A percentile compares a stretch with the other conserved stretches of the same genome.
Evolutionary conservation across 2,329 filamentous ascomycete genomes (phyloP).

Genomic region (Aureobasidium namibiae): DNA sequence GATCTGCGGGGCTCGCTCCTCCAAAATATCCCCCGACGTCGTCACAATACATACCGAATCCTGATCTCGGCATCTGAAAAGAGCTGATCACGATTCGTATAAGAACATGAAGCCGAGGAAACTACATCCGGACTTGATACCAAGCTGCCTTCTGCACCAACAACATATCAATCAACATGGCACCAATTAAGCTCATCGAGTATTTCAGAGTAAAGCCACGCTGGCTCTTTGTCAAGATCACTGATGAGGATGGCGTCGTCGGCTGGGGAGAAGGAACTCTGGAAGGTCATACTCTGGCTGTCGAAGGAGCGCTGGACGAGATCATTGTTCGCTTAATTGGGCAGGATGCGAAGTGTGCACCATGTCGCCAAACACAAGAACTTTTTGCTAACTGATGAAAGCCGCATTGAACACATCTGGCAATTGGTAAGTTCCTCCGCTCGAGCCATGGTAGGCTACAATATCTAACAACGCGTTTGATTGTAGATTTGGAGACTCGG

Average conservation of each 20-base stretch:
- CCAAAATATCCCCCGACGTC: not conserved
- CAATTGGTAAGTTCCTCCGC: slow-evolving; percentile 37
- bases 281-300: slow-evolving; percentile 64
- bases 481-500: slow-evolving; percentile 48
- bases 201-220: slow-evolving; percentile 68
- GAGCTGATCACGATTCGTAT: not conserved
- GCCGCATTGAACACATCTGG: slow-evolving; percentile 75
- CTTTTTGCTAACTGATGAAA: slow-evolving; percentile 32
- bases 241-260: slow-evolving; percentile 53
- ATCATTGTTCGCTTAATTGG: slow-evolving; percentile 55
- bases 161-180: slow-evolving; percentile 38
- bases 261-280: slow-evolving; percentile 71
- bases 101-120: not conserved
- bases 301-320: slow-evolving; percentile 65
- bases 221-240: slow-evolving; percentile 72
- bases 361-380: slow-evolving; percentile 23
- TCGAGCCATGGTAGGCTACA: not conserved
- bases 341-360: slow-evolving; percentile 52
- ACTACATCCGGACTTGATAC: not conserved
- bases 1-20: slow-evolving; percentile 1
- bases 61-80: not conserved
- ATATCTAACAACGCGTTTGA: not conserved
- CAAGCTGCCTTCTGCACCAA: not conserved
- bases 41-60: not conserved
- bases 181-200: slow-evolving; percentile 57